phyloP scores from a whole-genome alignment of 2,329 filamentous ascomycete genomes.

The Botrytis galanthina region DNA sequence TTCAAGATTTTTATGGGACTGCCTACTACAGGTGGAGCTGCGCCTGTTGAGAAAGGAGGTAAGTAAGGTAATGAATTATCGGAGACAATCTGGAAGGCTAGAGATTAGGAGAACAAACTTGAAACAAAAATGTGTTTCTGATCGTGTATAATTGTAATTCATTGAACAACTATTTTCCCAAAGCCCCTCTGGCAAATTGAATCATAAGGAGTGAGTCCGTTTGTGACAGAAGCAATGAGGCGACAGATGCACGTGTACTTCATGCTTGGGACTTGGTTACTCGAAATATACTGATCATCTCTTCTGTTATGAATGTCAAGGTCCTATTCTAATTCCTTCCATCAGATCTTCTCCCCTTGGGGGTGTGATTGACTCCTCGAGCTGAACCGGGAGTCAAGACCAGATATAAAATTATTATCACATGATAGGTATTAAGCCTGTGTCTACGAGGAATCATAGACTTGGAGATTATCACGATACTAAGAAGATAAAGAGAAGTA shows the following conservation, averaged over 20 bases:
- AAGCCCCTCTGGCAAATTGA: neutral
- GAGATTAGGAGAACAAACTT: neutral
- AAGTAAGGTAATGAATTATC: slow-evolving; percentile 24
- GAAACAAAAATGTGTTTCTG: neutral
- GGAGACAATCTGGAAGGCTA: neutral
- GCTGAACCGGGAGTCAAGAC: neutral
- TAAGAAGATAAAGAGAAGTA: no score
- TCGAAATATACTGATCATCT: neutral
- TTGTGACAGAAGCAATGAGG: neutral
- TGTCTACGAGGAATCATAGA: no score
- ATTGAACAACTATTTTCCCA: neutral
- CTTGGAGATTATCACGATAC: no score
- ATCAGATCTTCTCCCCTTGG: neutral
- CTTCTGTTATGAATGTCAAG: neutral
- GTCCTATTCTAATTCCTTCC: neutral
- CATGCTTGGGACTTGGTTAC: neutral
- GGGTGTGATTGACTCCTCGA: neutral
- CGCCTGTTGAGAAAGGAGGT: slow-evolving; percentile 27
- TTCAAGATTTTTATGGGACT: slow-evolving; percentile 90
- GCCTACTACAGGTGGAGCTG: slow-evolving; percentile 71
- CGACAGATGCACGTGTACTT: neutral
- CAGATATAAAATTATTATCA: neutral
- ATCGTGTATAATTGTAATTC: neutral
- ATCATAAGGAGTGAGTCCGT: neutral
- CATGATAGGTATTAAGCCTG: no score